Percentiles rank a stretch among this genome's conserved stretches.
These are phyloP conservation scores for Eucalyptus erythrocorys DNA, from an alignment of 345 rosid species.

Conservation along the genomic window DNA sequence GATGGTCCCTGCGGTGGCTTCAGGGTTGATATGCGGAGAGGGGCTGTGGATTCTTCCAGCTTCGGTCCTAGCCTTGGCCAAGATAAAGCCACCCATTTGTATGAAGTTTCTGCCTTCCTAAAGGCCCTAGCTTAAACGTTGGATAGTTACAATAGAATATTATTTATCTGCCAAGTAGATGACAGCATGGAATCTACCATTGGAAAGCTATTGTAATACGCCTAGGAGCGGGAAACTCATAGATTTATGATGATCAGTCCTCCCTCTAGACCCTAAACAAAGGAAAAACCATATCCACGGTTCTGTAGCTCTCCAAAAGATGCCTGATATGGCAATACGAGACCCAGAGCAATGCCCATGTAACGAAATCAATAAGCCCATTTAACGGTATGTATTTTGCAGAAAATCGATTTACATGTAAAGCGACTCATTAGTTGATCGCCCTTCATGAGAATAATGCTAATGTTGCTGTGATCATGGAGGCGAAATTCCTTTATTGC, in stretches of 20 bases:
- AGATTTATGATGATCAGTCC: not conserved
- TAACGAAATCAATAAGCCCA: not conserved
- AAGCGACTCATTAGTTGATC: not conserved
- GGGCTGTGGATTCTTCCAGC: conserved; percentile 87
- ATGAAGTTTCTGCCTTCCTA: conserved; percentile 61
- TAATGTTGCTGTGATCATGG: not conserved
- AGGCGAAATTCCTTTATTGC: not conserved
- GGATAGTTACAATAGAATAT: not conserved
- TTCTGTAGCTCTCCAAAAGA: not conserved
- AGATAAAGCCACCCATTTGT: conserved; percentile 75
- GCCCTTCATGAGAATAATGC: not conserved
- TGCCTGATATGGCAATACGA: not conserved
- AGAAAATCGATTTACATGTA: not conserved
- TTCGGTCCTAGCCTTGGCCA: conserved; percentile 75
- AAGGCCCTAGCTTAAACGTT: not conserved
- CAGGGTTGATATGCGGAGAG: conserved; percentile 89
- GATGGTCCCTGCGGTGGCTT: conserved; percentile 87
- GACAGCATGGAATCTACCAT: not conserved
- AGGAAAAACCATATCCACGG: not conserved
- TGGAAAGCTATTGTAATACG: not conserved
- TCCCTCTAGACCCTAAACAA: not conserved
- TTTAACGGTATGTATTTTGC: not conserved
- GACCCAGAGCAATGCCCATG: not conserved
- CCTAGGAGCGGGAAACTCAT: not conserved
- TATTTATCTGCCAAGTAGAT: not conserved